These are phyloP conservation scores for Sporisorium graminicola DNA, from an alignment of 1,284 basidiomycete genomes.

Conservation along the genomic window DNA sequence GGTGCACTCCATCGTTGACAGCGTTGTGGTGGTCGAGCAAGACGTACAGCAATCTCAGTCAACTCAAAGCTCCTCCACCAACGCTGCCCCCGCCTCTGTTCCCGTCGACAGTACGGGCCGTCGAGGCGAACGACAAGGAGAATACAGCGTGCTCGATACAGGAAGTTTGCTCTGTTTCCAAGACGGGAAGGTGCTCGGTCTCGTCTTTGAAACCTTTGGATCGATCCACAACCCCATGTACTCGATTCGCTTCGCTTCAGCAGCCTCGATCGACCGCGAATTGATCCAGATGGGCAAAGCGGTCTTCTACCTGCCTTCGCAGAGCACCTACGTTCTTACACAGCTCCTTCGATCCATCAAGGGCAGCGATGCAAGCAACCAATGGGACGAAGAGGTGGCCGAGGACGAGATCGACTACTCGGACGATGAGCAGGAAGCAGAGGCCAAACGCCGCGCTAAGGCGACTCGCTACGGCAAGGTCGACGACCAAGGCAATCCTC, in stretches of 20 bases:
- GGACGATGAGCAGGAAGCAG: slow-evolving; percentile 86
- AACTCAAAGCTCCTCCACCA: not conserved
- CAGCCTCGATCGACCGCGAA: slow-evolving; percentile 63
- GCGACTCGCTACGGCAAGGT: slow-evolving; percentile 39
- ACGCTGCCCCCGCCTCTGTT: slow-evolving; percentile 9
- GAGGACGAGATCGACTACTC: slow-evolving; percentile 89
- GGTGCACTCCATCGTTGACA: slow-evolving; percentile 65
- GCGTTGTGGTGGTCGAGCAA: slow-evolving; percentile 64
- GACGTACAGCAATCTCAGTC: slow-evolving; percentile 38
- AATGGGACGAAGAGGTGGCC: slow-evolving; percentile 87
- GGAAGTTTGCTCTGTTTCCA: slow-evolving; percentile 88
- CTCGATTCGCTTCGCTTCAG: slow-evolving; percentile 75
- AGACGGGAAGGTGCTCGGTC: slow-evolving; percentile 83
- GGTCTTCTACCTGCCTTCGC: slow-evolving; percentile 82
- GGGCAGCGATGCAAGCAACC: slow-evolving; percentile 91
- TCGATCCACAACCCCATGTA: slow-evolving; percentile 86
- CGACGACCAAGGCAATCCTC: slow-evolving; percentile 38
- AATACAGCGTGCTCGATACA: slow-evolving; percentile 81
- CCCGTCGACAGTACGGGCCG: slow-evolving; percentile 52
- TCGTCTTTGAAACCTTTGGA: slow-evolving; percentile 91
- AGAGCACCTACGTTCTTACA: slow-evolving; percentile 83
- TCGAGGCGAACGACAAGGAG: slow-evolving; percentile 49
- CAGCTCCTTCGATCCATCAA: slow-evolving; percentile 76
- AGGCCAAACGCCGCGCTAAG: slow-evolving; percentile 73
- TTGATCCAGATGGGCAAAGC: slow-evolving; percentile 23